Percentiles rank a stretch among this genome's conserved stretches.
Evolutionary conservation across 768 basidiomycete genomes (phyloP).

Genomic region (Suillus placidus): DNA sequence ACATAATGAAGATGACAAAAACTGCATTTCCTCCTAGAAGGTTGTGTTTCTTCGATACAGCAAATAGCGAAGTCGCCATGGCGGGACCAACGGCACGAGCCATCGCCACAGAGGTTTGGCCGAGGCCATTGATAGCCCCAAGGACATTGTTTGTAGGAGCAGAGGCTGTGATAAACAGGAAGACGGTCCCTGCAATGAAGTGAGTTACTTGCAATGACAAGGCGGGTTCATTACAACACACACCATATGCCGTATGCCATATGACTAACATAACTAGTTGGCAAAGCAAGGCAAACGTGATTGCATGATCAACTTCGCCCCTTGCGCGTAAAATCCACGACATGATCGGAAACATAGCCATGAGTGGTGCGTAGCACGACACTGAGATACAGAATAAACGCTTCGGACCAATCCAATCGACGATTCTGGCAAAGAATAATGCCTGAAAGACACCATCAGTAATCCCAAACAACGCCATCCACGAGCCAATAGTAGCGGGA

Average conservation of each 20-base stretch:
- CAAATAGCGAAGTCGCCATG: constrained; percentile 51
- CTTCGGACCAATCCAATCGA: constrained; percentile 45
- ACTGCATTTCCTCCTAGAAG: constrained; percentile 53
- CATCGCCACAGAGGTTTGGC: constrained; percentile 49
- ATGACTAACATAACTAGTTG: constrained; percentile 30
- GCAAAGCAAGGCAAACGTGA: constrained; percentile 41
- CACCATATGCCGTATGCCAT: constrained; percentile 47
- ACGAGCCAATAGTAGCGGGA: constrained; percentile 43
- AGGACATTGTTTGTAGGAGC: constrained; percentile 56
- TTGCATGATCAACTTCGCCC: constrained; percentile 23
- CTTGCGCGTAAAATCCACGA: constrained; percentile 38
- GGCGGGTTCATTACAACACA: constrained; percentile 14
- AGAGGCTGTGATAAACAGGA: constrained; percentile 54
- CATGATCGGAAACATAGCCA: constrained; percentile 48
- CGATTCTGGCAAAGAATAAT: constrained; percentile 42
- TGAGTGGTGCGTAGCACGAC: constrained; percentile 41
- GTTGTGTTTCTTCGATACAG: constrained; percentile 51
- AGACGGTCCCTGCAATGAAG: constrained; percentile 45
- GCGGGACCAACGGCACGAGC: constrained; percentile 54
- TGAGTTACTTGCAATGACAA: constrained; percentile 5
- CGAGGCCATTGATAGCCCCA: constrained; percentile 60
- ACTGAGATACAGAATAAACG: constrained; percentile 43
- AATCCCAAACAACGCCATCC: constrained; percentile 40
- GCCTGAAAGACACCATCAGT: constrained; percentile 43
- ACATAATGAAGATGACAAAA: constrained; percentile 42